phyloP scores from a whole-genome alignment of 148 eudicot genomes.

The Vaccinium vitisidaea region DNA sequence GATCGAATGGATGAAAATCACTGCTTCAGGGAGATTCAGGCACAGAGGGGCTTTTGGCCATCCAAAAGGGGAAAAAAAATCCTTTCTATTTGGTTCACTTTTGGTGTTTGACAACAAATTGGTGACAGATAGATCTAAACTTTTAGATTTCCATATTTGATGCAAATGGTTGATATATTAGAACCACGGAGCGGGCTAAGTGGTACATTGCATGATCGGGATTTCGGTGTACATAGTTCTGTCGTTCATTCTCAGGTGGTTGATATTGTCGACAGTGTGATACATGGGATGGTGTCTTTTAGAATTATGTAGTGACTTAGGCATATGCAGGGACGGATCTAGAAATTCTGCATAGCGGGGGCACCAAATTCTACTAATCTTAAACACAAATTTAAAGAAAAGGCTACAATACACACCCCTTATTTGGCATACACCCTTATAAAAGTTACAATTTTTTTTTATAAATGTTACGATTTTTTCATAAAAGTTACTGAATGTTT shows the following conservation, averaged over 20 bases:
- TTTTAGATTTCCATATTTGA: neutral
- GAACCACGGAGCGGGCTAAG: neutral
- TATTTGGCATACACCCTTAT: too few species aligned
- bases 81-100: neutral
- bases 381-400: too few species aligned
- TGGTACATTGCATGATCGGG: conserved; percentile 1
- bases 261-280: neutral
- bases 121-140: neutral
- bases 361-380: too few species aligned
- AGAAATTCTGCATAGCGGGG: too few species aligned
- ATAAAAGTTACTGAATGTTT: too few species aligned
- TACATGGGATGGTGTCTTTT: neutral
- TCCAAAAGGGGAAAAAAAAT: neutral
- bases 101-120: neutral
- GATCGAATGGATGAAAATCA: too few species aligned
- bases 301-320: neutral
- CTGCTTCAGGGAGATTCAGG: too few species aligned
- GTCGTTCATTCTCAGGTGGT: neutral
- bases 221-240: neutral
- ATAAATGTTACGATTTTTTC: too few species aligned
- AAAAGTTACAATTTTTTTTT: too few species aligned
- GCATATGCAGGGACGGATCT: neutral
- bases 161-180: neutral
- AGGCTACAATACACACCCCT: too few species aligned
- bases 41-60: neutral